Base-by-base conservation (phyloP, 495 filamentous ascomycete genomes). In the Neurospora sp. region DNA sequence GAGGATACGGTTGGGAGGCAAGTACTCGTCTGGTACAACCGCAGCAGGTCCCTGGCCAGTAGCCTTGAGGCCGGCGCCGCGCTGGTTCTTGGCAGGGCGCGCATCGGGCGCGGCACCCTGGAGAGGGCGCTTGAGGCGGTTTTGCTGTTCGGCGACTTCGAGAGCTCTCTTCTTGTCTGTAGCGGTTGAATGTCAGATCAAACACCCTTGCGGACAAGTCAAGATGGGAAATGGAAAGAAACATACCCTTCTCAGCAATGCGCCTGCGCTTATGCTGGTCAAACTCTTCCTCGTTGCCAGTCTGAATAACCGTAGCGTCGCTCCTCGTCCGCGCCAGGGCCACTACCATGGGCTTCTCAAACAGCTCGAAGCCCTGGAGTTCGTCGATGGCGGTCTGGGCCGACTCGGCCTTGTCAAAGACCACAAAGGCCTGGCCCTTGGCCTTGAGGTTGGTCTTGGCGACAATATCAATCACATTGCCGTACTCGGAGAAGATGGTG, bases 1-100 rank as follows among this genome's bases (percentile, higher is more conserved):
- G n/a, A 99, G 87, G 74, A 93, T 96, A 83, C 96, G 97, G 87
- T 98, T 99, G 66, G 96, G 95, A 4, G 94, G 96, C 0, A 98
- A 89, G 80, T 96, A 98, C 83, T 99, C 96, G 87, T 98, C 96
- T 3, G 96, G 96, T 19, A 98, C 89, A 69, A 96, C 92, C 24
- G 91, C 87, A 34, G 90, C 87, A 0, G 89, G 84, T n/a, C 89
- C 86, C 21, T 89, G 86, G 73, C 88, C 87, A 8, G 91, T 91
- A 9, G 93, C 88, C 81, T 96, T 96, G 87, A 96, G 92, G 40
- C 93, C 93, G 17, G 91, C 89, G 37, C 91, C 92, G 78, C 91
- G 89, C 21, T 89, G 86, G 15, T 90, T 87, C 84, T 96, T 97
- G 76, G 88, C 82, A 5, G 92, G 90, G 36, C 92, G 90, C 37